These are phyloP conservation scores for Vickermania spadyakhi DNA, from an alignment of 208 protist genomes.

Conservation along the genomic window DNA sequence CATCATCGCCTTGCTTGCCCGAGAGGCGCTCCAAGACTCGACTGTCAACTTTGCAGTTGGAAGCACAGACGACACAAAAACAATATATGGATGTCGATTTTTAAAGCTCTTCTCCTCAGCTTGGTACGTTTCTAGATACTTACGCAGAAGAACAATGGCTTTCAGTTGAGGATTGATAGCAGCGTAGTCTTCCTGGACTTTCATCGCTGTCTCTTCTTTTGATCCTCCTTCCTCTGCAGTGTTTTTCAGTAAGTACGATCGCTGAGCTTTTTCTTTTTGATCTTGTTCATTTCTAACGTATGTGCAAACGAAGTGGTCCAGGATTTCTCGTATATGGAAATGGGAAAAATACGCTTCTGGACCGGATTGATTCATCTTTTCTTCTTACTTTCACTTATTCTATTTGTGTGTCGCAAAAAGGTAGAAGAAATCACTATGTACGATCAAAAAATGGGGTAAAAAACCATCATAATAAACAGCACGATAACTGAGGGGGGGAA, in stretches of 20 bases:
- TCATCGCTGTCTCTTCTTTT: not conserved
- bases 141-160: not conserved
- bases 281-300: constrained; percentile 1
- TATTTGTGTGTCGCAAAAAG: not conserved
- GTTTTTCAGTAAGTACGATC: constrained; percentile 7
- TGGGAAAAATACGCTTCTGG: constrained; percentile 1
- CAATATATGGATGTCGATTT: constrained; percentile 1
- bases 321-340: constrained; percentile 5
- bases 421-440: no score
- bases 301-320: constrained; percentile 2
- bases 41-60: not conserved
- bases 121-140: constrained; percentile 3
- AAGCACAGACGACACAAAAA: constrained; percentile 2
- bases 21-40: not conserved
- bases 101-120: not conserved
- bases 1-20: not conserved
- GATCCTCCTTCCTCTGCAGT: not conserved
- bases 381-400: not conserved
- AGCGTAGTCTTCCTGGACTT: not conserved
- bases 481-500: not conserved
- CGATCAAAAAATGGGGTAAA: no score
- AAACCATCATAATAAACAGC: not conserved
- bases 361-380: not conserved
- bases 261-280: constrained; percentile 1
- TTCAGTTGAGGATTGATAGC: not conserved